Evolutionary conservation across 2,329 filamentous ascomycete species (phyloP), one percentile per base, ranked within the genome.

Genomic region (Microsporum audouinii): DNA sequence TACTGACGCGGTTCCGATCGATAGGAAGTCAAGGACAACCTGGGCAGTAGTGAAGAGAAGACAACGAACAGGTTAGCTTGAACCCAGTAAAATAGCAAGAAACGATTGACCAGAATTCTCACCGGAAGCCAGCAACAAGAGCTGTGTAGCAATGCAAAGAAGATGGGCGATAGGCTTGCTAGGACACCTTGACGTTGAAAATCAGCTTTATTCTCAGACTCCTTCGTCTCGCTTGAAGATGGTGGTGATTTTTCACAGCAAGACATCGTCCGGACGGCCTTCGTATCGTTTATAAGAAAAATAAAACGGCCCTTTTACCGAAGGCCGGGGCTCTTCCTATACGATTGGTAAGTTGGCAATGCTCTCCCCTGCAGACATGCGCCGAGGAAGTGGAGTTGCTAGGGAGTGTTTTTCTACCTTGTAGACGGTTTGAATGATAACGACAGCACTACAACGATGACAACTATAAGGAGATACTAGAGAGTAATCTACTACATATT

Each of bases 111-210:
- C 17, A 27, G 43, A 41, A 2, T 5, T 56, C 62, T 60, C 27
- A 65, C 63, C 1, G 63, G 63, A 57, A 65, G 51, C 63, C 63
- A 65, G 53, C 63, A 65, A 60, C 63, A 65, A 3, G 63, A 61
- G 43, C 63, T 63, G 45, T 63, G 62, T 23, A 65, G 59, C 47
- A 65, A 60, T 29, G 63, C 63, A 41, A 60, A 51, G 31, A 63
- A 31, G 23, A 63, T 55, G 10, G 62, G 57, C 12, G 62, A 63
- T 33, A 63, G 34, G 43, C 17, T 62, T 39, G 39, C 36, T 8
- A 63, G 38, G 34, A 49, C 47, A 33, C 56, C 58, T 39, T 39
- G 56, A 39, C 17, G 36, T 12, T 10, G n/a, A 39, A 36, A 58
- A 29, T 12, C 23, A 10, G 10, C 8, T 47, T 47, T 47, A 29